Conservation (phyloP, 208 protist genomes). For the Trypanosoma scelopori region DNA sequence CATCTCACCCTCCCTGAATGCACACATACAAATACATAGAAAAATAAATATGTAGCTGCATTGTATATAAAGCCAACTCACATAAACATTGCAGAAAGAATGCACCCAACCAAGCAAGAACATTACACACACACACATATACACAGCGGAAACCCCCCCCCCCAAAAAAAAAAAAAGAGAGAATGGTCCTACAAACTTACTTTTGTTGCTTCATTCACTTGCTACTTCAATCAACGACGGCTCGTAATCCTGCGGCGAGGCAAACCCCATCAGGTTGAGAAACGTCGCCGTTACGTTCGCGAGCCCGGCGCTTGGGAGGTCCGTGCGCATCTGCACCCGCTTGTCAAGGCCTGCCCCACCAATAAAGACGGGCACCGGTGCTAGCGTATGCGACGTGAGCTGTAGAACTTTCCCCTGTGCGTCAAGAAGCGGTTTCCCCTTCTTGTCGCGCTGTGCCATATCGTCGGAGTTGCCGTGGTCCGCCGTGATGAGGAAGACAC, state of each 20-base stretch:
- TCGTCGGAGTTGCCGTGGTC: constrained; percentile 97
- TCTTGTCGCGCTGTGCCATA: constrained; percentile 93
- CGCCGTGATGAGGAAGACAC: constrained; percentile 91
- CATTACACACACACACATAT: too few relatives aligned
- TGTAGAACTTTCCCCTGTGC: constrained; percentile 70
- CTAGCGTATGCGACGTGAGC: constrained; percentile 93
- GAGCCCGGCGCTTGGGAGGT: constrained; percentile 86
- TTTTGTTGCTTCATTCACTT: neutral
- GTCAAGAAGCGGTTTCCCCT: constrained; percentile 81
- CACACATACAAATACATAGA: too few relatives aligned
- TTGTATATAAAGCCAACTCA: too few relatives aligned
- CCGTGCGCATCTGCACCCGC: constrained; percentile 80
- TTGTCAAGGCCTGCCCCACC: constrained; percentile 81
- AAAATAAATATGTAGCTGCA: too few relatives aligned
- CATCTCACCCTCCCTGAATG: too few relatives aligned
- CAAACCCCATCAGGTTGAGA: constrained; percentile 93
- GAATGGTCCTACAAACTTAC: neutral
- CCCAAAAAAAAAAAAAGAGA: neutral
- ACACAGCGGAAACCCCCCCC: too few relatives aligned
- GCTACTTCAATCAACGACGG: constrained; percentile 69
- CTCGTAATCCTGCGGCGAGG: constrained; percentile 90
- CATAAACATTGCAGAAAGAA: too few relatives aligned
- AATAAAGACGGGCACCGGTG: constrained; percentile 92
- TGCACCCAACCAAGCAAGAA: too few relatives aligned
- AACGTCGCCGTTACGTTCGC: constrained; percentile 94